Percentiles rank a stretch among this genome's conserved stretches.
Conservation (phyloP, 495 filamentous ascomycete genomes). For the Neurospora sp. region DNA sequence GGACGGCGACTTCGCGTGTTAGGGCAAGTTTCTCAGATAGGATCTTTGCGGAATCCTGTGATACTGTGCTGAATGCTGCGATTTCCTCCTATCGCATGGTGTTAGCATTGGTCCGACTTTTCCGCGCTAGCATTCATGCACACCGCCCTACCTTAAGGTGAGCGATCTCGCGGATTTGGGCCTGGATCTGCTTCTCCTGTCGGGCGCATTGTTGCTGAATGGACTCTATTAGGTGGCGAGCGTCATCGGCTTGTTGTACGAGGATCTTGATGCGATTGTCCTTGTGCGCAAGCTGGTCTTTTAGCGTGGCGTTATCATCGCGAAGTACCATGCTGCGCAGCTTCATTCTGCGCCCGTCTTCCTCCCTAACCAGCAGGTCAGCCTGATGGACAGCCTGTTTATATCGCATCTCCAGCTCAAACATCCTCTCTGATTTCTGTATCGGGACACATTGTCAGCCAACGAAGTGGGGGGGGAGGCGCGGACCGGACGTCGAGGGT, state of each 20-base stretch:
- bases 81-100: constrained; percentile 51
- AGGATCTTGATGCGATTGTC: constrained; percentile 53
- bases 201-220: constrained; percentile 44
- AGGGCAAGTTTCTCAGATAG: constrained; percentile 69
- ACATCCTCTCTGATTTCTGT: constrained; percentile 27
- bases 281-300: constrained; percentile 27
- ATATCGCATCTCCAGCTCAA: constrained; percentile 56
- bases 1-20: constrained; percentile 53
- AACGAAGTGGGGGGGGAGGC: no score
- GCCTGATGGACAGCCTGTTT: constrained; percentile 46
- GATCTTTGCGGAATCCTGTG: constrained; percentile 56
- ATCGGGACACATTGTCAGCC: constrained; percentile 5
- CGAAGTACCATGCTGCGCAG: constrained; percentile 57
- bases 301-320: constrained; percentile 48
- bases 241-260: constrained; percentile 43
- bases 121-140: not conserved
- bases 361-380: constrained; percentile 53
- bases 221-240: constrained; percentile 46
- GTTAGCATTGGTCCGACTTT: constrained; percentile 8
- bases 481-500: not conserved
- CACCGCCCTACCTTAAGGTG: constrained; percentile 49
- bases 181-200: constrained; percentile 45
- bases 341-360: constrained; percentile 53
- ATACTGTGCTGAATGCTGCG: constrained; percentile 47
- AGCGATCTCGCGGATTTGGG: constrained; percentile 52